phyloP scores from a whole-genome alignment of 768 basidiomycete genomes.

The Mycena vitilis region DNA sequence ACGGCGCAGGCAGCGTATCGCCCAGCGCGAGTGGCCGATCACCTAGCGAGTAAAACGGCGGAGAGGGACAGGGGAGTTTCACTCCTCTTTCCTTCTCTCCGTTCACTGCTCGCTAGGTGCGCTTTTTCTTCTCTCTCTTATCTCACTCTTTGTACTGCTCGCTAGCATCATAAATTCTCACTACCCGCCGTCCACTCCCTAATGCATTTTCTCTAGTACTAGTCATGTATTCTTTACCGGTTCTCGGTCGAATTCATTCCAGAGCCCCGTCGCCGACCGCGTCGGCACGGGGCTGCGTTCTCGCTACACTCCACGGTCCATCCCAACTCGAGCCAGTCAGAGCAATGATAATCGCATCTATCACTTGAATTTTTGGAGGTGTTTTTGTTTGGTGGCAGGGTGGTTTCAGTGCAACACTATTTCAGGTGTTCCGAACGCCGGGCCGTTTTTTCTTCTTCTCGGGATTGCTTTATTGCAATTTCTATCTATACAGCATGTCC shows the following conservation, averaged over 20 bases:
- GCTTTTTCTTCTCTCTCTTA: background rate
- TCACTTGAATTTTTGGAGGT: too few species aligned
- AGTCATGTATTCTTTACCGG: too few species aligned
- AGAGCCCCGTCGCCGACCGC: background rate
- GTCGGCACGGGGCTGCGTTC: background rate
- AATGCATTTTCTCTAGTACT: background rate
- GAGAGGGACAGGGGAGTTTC: background rate
- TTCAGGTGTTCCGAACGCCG: too few species aligned
- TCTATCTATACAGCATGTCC: too few species aligned
- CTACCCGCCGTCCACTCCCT: background rate
- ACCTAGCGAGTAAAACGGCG: conserved; percentile 1
- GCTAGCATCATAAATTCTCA: background rate
- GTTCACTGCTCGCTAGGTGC: conserved; percentile 5
- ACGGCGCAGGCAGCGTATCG: conserved; percentile 2
- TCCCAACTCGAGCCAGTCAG: background rate
- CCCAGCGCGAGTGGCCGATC: conserved; percentile 2
- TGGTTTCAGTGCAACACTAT: too few species aligned
- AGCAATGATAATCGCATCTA: too few species aligned
- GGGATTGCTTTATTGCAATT: too few species aligned
- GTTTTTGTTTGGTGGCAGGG: too few species aligned
- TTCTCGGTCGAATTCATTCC: background rate
- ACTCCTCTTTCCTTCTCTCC: conserved; percentile 1
- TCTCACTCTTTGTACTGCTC: background rate
- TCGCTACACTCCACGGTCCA: background rate
- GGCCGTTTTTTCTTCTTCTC: too few species aligned